Base-by-base conservation (phyloP, 768 basidiomycete genomes). In the Pleurotus eryngii region DNA sequence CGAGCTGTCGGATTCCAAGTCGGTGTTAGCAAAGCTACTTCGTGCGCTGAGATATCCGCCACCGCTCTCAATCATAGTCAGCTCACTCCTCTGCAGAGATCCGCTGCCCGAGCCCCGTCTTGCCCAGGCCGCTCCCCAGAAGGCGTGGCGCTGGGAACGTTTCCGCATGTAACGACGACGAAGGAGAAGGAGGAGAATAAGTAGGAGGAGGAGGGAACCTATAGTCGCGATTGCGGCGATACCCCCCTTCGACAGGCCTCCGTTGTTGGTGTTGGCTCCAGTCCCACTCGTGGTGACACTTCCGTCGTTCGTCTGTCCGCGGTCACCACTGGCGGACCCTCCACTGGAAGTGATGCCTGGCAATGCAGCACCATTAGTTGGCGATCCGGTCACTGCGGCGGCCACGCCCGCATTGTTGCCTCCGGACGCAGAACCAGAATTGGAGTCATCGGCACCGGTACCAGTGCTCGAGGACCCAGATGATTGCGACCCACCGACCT, bases 21-120 rank as follows among this genome's bases (percentile, higher is more conserved):
- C 81, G n/a, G 85, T 86, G 20, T 20, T 54, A 15, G 78, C 86
- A 49, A 87, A 87, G 70, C 85, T 87, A 68, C 85, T 87, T 49
- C 84, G 76, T 3, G 72, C 67, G 49, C 70, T 76, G 43, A 57
- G 59, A 26, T 67, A 65, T 54, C 70, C 71, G 7, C 51, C 30
- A 11, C 59, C 56, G 22, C 51, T 54, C 26, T 54, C 51, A 7
- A 54, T 24, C 39, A 54, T 54, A 11, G 51, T 54, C 12, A 54
- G 39, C n/a, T 54, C 51, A 24, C 51, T 54, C 18, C 38, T 20
- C 18, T 54, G 51, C 18, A 54, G 20, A 42, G 51, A 54, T 26
- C 30, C 61, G 40, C 59, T 64, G 45, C 58, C 59, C 38, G 54
- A 56, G 15, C 35, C 56, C 2, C 54, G 63, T 22, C 51, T 39